A percentile compares a stretch with the other conserved stretches of the same genome.
These are phyloP conservation scores for Claviceps pazoutovae DNA, from an alignment of 2,329 filamentous ascomycete genomes.

Conservation along the genomic window DNA sequence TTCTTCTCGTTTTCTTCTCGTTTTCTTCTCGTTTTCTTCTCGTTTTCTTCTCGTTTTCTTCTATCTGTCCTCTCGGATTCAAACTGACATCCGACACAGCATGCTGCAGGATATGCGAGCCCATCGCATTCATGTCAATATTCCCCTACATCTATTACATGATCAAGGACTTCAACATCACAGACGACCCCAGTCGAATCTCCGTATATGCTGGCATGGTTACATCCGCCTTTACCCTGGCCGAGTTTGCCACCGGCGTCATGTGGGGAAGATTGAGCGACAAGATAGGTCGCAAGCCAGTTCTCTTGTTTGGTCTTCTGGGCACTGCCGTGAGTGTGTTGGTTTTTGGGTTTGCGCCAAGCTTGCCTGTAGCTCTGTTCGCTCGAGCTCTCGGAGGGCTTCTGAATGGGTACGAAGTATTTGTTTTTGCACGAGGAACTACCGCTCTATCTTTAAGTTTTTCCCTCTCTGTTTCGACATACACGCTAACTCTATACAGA, in stretches of 20 bases:
- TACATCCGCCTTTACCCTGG: constrained; percentile 89
- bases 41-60: neutral
- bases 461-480: too few relatives aligned
- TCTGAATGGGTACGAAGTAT: constrained; percentile 63
- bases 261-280: constrained; percentile 92
- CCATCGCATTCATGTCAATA: constrained; percentile 98
- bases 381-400: constrained; percentile 82
- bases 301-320: constrained; percentile 75
- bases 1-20: neutral
- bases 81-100: constrained; percentile 33
- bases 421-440: too few relatives aligned
- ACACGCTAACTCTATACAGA: constrained; percentile 24
- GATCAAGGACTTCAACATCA: constrained; percentile 82
- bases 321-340: constrained; percentile 90
- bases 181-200: constrained; percentile 63
- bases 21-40: neutral
- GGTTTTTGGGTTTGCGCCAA: constrained; percentile 80
- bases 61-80: too few relatives aligned
- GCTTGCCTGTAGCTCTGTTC: constrained; percentile 66
- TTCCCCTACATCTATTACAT: constrained; percentile 98
- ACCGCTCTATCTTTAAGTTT: too few relatives aligned
- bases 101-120: constrained; percentile 90
- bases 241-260: constrained; percentile 84
- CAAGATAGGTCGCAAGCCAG: constrained; percentile 79
- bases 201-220: constrained; percentile 92